Evolutionary conservation across 1,284 basidiomycete species (phyloP).

Genomic region (Trichosporon ovoides): DNA sequence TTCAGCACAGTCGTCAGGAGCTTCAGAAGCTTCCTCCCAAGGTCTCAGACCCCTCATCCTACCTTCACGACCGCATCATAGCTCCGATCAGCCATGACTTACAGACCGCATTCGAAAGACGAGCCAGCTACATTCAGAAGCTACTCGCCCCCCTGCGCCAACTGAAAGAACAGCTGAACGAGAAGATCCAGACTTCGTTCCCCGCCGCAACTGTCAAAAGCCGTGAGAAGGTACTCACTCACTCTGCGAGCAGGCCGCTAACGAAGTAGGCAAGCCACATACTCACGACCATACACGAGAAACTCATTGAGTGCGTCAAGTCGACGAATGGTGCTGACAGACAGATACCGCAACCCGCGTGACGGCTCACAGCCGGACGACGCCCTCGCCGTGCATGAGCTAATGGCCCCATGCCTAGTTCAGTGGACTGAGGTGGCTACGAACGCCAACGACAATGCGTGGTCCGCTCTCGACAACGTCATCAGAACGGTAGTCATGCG

Average conservation of each 20-base stretch:
- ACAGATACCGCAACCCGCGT: neutral
- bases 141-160: neutral
- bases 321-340: neutral
- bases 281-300: neutral
- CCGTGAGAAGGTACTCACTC: neutral
- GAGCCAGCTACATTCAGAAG: neutral
- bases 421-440: neutral
- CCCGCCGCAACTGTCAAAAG: neutral
- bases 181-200: neutral
- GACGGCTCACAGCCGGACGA: neutral
- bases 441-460: neutral
- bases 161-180: neutral
- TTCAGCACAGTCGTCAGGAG: neutral
- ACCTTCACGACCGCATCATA: neutral
- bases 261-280: neutral
- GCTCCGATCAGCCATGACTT: neutral
- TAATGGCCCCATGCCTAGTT: neutral
- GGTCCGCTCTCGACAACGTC: neutral
- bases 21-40: neutral
- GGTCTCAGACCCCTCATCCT: neutral
- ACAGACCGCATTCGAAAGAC: neutral
- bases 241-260: neutral
- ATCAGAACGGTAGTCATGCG: neutral
- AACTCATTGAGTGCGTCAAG: neutral
- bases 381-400: neutral